Evolutionary conservation across 2,329 filamentous ascomycete genomes (phyloP), one percentile per base, ranked within the genome.

Genomic region (Periglandula ipomoeae): DNA sequence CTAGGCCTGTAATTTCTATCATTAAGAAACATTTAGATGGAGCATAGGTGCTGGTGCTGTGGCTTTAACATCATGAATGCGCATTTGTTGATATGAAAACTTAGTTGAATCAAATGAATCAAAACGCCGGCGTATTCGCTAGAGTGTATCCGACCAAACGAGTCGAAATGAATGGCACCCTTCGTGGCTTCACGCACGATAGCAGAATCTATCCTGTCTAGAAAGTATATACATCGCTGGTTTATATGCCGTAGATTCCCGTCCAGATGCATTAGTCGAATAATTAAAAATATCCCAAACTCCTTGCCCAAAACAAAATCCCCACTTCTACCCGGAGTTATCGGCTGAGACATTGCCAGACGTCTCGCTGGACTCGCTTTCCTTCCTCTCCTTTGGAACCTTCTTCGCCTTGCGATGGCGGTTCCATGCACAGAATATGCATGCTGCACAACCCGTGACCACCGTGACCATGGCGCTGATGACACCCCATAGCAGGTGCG

Each of bases 341-440:
- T 44, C 41, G 30, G 41, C 26, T 19, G 23, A 19, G 15, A 17
- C 19, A 27, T 35, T 22, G 4, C 22, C 22, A 35, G 38, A 48
- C 10, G 22, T 20, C 22, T 43, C 38, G 10, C 39, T 27, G 15
- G 38, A 38, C 15, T 23, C 39, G 20, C 30, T 43, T 11, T n/a
- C 20, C 22, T 35, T 48, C 10, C 46, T 22, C 15, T 38, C n/a
- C n/a, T 22, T 2, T 5, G 32, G 2, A 20, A n/a, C 20, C n/a
- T 43, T 38, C 8, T 38, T 34, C 22, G 37, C 38, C 37, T 26
- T 47, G 24, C 35, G 45, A 27, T 30, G 39, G 39, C 46, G 39
- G 15, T 42, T 27, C 30, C 46, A 42, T 4, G 26, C 24, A 27
- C 46, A 37, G 20, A 24, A 7, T 15, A 48, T 35, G 6, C 46